Conservation (phyloP, 179 eudicot species). For the Beta macrorhiza region DNA sequence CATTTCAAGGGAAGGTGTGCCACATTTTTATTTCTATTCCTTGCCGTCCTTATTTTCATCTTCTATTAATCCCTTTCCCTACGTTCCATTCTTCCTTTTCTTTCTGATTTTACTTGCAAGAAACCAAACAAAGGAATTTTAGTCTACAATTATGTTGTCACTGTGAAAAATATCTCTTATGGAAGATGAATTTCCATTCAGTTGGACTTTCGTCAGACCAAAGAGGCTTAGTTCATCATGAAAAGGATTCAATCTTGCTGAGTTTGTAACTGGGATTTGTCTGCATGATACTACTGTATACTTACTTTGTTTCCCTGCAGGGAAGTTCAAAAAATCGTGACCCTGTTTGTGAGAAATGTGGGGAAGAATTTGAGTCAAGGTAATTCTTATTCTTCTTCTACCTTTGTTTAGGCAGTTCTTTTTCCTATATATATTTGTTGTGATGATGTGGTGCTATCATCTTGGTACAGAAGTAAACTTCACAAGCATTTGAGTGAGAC, state of each 20-base stretch:
- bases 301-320: constrained; percentile 32
- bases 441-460: constrained; percentile 9
- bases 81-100: too few relatives aligned
- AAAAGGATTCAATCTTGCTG: background rate
- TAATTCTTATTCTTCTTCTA: constrained; percentile 23
- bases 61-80: too few relatives aligned
- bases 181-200: background rate
- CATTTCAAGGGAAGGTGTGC: too few relatives aligned
- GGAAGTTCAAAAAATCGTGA: constrained; percentile 46
- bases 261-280: background rate
- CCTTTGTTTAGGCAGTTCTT: background rate
- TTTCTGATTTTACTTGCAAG: too few relatives aligned
- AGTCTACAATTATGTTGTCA: too few relatives aligned
- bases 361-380: constrained; percentile 85
- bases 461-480: constrained; percentile 56
- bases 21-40: too few relatives aligned
- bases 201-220: background rate
- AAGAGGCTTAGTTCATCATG: background rate
- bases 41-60: too few relatives aligned
- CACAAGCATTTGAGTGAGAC: constrained; percentile 78
- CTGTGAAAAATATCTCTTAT: too few relatives aligned
- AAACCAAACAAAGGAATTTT: too few relatives aligned
- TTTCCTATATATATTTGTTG: background rate
- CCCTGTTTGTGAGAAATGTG: constrained; percentile 70
- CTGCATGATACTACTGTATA: background rate